Evolutionary conservation across 1,139 yeast species (phyloP).

Genomic region (Yamadazyma epiphylla): DNA sequence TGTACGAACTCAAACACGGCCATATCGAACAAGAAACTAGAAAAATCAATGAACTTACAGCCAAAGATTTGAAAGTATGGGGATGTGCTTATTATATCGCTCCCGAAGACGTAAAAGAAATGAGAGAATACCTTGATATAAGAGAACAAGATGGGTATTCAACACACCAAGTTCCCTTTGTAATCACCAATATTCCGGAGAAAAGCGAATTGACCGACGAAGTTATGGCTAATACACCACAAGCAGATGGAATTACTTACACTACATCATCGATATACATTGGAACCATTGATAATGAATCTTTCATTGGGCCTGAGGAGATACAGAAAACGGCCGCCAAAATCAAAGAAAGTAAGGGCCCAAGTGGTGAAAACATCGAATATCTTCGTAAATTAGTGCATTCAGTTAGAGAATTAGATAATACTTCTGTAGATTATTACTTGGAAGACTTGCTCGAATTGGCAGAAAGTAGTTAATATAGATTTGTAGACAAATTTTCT

Average conservation of each 20-base stretch:
- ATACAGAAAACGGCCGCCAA: slow-evolving; percentile 54
- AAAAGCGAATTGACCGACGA: slow-evolving; percentile 12
- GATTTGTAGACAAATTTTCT: slow-evolving; percentile 3
- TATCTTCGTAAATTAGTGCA: slow-evolving; percentile 55
- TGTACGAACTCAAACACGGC: slow-evolving; percentile 30
- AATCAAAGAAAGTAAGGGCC: slow-evolving; percentile 60
- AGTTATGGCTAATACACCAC: slow-evolving; percentile 15
- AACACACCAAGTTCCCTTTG: slow-evolving; percentile 64
- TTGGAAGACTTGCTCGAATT: slow-evolving; percentile 30
- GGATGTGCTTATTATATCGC: slow-evolving; percentile 85
- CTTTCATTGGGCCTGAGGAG: slow-evolving; percentile 81
- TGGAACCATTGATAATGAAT: slow-evolving; percentile 75
- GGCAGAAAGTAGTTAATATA: slow-evolving; percentile 1
- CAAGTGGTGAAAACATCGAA: slow-evolving; percentile 77
- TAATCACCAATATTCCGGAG: slow-evolving; percentile 33
- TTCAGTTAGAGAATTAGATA: slow-evolving; percentile 50
- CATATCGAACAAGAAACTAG: slow-evolving; percentile 9
- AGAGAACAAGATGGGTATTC: slow-evolving; percentile 91
- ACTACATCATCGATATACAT: slow-evolving; percentile 73
- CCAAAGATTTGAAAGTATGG: slow-evolving; percentile 57
- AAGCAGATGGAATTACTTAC: slow-evolving; percentile 28
- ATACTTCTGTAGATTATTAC: slow-evolving; percentile 30
- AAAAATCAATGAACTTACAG: slow-evolving; percentile 18
- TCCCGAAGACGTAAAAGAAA: slow-evolving; percentile 56
- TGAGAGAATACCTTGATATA: slow-evolving; percentile 65